Evolutionary conservation across 2,329 filamentous ascomycete genomes (phyloP), one percentile per base, ranked within the genome.

Genomic region (Microdochium bolleyi): DNA sequence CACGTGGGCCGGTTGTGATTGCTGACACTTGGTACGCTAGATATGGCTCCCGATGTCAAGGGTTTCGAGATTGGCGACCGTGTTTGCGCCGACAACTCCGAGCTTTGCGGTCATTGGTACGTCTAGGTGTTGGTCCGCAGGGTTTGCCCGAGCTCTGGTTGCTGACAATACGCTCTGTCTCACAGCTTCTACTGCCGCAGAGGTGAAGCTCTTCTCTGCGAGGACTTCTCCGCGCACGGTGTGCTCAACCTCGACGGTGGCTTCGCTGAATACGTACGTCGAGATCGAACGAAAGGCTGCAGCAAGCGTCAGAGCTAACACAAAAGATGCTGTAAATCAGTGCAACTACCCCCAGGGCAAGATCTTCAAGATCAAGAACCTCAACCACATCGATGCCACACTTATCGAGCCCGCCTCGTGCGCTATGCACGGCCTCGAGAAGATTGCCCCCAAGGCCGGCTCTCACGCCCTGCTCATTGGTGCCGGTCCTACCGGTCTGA

Each of bases 341-440:
- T 75, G 73, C 59, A 72, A 73, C 32, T 78, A 77, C 61, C 72
- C 75, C 11, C 73, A 75, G 51, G 72, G 69, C 57, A 76, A 75
- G 67, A 80, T 87, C 37, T 85, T 86, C 73, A 79, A 80, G 63
- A 80, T 86, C 64, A 67, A 84, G 57, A 84, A 87, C 65, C 74
- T 88, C 37, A 78, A 73, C 30, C 81, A 85, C 61, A 75, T 85
- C n/a, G 83, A 88, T 55, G 85, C 85, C 19, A 86, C 84, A 24
- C 77, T 88, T 13, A 76, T 88, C 49, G 85, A 88, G 67, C 83
- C 85, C 13, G 84, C 84, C 5, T 86, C 84, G 3, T 88, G 85
- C 60, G 84, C 85, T n/a, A 80, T 81, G 56, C 85, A 88, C 63
- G 84, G 84, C 14, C 71, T 87, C 24, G 84, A 87, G 65, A 83